phyloP scores from a whole-genome alignment of 73 alveolate species.

The Tetrahymena malaccensis region DNA sequence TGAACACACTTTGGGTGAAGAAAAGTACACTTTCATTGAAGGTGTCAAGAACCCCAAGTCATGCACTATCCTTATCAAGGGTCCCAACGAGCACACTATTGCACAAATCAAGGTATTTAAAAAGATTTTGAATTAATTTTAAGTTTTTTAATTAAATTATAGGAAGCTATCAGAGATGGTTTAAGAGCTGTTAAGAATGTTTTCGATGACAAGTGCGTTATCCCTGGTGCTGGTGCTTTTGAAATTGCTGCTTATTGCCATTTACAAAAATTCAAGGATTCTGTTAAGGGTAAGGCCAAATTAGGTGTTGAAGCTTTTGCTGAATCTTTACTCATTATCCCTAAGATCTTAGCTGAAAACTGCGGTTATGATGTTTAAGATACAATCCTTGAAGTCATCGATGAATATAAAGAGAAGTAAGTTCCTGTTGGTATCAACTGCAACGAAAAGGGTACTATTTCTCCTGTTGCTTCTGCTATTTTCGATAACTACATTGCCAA shows the following conservation, averaged over 20 bases:
- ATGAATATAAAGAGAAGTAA: slow-evolving; percentile 57
- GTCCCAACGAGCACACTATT: slow-evolving; percentile 98
- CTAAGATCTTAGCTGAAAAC: slow-evolving; percentile 86
- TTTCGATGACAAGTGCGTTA: slow-evolving; percentile 86
- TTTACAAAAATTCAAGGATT: slow-evolving; percentile 47
- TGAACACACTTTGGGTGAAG: slow-evolving; percentile 96
- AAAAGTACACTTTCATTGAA: slow-evolving; percentile 98
- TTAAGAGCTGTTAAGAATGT: slow-evolving; percentile 98
- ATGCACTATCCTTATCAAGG: slow-evolving; percentile 98
- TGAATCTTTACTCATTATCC: slow-evolving; percentile 85
- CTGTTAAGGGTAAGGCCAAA: slow-evolving; percentile 73
- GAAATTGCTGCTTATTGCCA: slow-evolving; percentile 90
- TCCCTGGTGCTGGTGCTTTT: slow-evolving; percentile 99
- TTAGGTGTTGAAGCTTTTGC: slow-evolving; percentile 91
- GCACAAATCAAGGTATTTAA: slow-evolving; percentile 72
- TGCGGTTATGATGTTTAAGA: slow-evolving; percentile 91
- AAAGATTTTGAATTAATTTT: neutral
- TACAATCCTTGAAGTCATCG: slow-evolving; percentile 61
- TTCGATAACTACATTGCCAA: slow-evolving; percentile 32
- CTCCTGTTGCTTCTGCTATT: slow-evolving; percentile 38
- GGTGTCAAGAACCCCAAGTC: slow-evolving; percentile 99
- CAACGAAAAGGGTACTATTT: slow-evolving; percentile 25
- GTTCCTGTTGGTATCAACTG: slow-evolving; percentile 84
- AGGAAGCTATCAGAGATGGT: slow-evolving; percentile 99
- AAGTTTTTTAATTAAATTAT: neutral